phyloP scores from a whole-genome alignment of 225 moss, liverwort and hornwort species.

The Marchantia polymorpha region DNA sequence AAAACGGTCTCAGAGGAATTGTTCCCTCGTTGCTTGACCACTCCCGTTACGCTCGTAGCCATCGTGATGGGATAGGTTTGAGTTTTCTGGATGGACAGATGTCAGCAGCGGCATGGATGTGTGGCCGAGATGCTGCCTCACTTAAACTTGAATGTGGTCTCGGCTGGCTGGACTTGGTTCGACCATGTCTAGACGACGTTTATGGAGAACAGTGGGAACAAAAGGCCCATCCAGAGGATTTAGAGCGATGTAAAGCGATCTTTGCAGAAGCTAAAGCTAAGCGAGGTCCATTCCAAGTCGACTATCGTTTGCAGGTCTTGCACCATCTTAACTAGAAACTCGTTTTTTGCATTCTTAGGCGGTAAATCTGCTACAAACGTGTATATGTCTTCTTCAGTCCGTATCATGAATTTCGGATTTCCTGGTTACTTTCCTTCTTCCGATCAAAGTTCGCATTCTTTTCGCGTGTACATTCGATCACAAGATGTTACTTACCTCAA shows the following conservation, averaged over 20 bases:
- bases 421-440: not conserved
- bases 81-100: slow-evolving; percentile 11
- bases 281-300: slow-evolving; percentile 30
- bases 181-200: slow-evolving; percentile 36
- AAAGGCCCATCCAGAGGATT: slow-evolving; percentile 28
- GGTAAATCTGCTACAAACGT: not conserved
- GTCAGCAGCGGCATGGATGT: slow-evolving; percentile 35
- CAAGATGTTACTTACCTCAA: not conserved
- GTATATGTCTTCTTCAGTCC: not conserved
- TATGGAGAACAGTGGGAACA: slow-evolving; percentile 31
- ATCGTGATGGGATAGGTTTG: slow-evolving; percentile 6
- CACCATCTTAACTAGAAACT: no score
- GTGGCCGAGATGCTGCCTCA: slow-evolving; percentile 30
- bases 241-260: slow-evolving; percentile 27
- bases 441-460: not conserved
- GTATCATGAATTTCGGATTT: not conserved
- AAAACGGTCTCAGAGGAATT: not conserved
- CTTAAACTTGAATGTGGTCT: slow-evolving; percentile 23
- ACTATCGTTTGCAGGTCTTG: slow-evolving; percentile 38
- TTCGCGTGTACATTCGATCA: not conserved
- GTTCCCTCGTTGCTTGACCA: slow-evolving; percentile 10
- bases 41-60: not conserved
- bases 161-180: slow-evolving; percentile 33
- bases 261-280: slow-evolving; percentile 23
- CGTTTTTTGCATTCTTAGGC: not conserved